phyloP scores from a whole-genome alignment of 2,329 filamentous ascomycete species.

The Aspergillus sp. region DNA sequence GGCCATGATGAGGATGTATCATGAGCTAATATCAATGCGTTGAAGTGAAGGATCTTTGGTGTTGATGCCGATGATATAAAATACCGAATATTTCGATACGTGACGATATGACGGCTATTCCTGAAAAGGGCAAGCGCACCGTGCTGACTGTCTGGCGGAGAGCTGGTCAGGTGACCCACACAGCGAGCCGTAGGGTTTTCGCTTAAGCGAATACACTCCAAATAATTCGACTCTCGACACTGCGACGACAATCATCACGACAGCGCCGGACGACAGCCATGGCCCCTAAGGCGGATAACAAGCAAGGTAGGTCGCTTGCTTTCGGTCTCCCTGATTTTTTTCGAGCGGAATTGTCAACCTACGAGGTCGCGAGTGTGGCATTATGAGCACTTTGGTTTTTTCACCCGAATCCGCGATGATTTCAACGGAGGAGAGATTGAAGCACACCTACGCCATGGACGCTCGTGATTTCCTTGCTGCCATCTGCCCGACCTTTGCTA shows the following conservation, averaged over 20 bases:
- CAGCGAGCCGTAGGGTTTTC: conserved; percentile 35
- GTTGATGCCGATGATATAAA: not conserved
- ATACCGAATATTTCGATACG: not conserved
- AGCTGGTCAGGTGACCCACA: conserved; percentile 40
- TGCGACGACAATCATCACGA: conserved; percentile 43
- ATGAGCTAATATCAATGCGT: not conserved
- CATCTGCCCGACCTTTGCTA: not conserved
- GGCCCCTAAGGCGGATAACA: conserved; percentile 47
- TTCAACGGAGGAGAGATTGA: not conserved
- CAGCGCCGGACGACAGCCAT: conserved; percentile 47
- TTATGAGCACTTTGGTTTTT: conserved; percentile 13
- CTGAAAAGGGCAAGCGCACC: not conserved
- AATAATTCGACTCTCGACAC: conserved; percentile 41
- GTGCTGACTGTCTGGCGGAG: conserved; percentile 2
- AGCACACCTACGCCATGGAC: not conserved
- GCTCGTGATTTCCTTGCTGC: not conserved
- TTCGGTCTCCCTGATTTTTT: conserved; percentile 13
- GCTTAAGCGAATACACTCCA: conserved; percentile 39
- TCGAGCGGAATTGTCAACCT: conserved; percentile 13
- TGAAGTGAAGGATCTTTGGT: no score
- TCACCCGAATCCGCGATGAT: not conserved
- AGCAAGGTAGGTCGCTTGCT: conserved; percentile 43
- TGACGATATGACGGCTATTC: not conserved
- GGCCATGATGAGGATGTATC: conserved; percentile 21
- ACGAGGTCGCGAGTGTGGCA: conserved; percentile 21